A percentile compares a stretch with the other conserved stretches of the same genome.
These are phyloP conservation scores for Schizophyllum amplum DNA, from an alignment of 1,284 basidiomycete species.

Conservation along the genomic window DNA sequence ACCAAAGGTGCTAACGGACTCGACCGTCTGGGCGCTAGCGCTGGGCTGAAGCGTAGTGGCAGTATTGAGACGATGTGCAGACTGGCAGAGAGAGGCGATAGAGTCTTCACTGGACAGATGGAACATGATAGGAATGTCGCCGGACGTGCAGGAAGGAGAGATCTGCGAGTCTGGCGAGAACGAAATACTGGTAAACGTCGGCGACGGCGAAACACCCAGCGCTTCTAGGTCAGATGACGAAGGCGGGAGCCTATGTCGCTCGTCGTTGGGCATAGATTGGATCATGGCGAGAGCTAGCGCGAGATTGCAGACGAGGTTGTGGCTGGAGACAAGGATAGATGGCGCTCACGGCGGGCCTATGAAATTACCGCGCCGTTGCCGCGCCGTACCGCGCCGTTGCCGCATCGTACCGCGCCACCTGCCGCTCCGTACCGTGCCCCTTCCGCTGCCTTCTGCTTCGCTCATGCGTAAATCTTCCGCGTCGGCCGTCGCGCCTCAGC, in stretches of 20 bases:
- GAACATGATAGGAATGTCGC: slow-evolving; percentile 49
- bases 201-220: slow-evolving; percentile 38
- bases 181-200: slow-evolving; percentile 21
- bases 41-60: background rate
- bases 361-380: too few species aligned
- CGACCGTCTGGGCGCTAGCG: background rate
- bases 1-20: slow-evolving; percentile 12
- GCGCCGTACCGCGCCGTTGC: too few species aligned
- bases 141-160: slow-evolving; percentile 34
- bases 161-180: slow-evolving; percentile 28
- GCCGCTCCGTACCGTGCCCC: too few species aligned
- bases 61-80: background rate
- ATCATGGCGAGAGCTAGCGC: background rate
- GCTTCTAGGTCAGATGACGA: slow-evolving; percentile 29
- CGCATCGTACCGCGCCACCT: too few species aligned
- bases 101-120: slow-evolving; percentile 16
- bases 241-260: slow-evolving; percentile 12
- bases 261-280: background rate
- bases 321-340: too few species aligned
- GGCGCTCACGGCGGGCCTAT: too few species aligned
- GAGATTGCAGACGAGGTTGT: too few species aligned
- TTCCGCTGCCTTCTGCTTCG: too few species aligned
- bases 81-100: background rate
- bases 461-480: too few species aligned
- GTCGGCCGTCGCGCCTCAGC: too few species aligned